A percentile compares a stretch with the other conserved stretches of the same genome.
Evolutionary conservation across 345 rosid genomes (phyloP).

Genomic region (Nasturtium officinale): DNA sequence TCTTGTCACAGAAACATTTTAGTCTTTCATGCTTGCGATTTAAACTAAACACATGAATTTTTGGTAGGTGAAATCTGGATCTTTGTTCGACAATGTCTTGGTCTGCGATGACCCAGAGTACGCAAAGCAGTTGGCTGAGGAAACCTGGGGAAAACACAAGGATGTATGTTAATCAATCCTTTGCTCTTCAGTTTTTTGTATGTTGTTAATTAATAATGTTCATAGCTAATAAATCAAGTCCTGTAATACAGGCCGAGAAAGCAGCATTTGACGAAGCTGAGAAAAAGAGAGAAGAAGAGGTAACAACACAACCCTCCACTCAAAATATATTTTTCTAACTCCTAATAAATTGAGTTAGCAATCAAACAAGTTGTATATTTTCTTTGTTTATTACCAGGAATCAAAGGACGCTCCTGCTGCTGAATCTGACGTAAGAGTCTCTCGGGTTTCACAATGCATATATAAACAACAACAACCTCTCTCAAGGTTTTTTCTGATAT

Average conservation of each 20-base stretch:
- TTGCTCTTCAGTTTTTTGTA: not conserved
- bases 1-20: not conserved
- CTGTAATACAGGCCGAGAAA: constrained; percentile 79
- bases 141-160: constrained; percentile 94
- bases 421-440: constrained; percentile 75
- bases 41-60: not conserved
- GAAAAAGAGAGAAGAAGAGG: constrained; percentile 87
- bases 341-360: not conserved
- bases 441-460: not conserved
- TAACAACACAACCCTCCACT: constrained; percentile 24
- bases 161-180: constrained; percentile 51
- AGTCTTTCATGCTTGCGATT: not conserved
- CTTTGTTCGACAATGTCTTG: constrained; percentile 89
- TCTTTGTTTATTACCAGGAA: constrained; percentile 50
- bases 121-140: constrained; percentile 85
- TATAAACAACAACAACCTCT: not conserved
- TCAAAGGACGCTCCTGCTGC: constrained; percentile 60
- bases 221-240: not conserved
- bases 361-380: not conserved
- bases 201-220: not conserved
- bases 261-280: constrained; percentile 93
- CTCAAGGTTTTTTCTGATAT: constrained; percentile 15
- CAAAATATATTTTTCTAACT: not conserved
- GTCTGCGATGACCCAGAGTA: constrained; percentile 76
- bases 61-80: constrained; percentile 84